A percentile compares a stretch with the other conserved stretches of the same genome.
These are phyloP conservation scores for Penicillium sumatraense DNA, from an alignment of 2,329 filamentous ascomycete genomes.

Conservation along the genomic window DNA sequence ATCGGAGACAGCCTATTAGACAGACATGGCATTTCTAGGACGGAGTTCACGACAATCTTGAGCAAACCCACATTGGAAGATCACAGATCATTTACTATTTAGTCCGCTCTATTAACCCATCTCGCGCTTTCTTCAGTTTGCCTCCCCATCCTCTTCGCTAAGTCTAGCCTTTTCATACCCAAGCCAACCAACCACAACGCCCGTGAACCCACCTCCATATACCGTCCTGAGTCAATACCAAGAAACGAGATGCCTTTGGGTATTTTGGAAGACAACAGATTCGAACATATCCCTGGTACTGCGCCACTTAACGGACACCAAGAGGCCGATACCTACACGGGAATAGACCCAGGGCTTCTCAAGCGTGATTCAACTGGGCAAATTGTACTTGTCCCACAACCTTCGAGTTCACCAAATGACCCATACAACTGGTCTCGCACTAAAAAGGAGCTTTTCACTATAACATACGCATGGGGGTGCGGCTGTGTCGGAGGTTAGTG, in stretches of 20 bases:
- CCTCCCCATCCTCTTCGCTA: too few species aligned
- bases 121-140: too few species aligned
- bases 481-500: slow-evolving; percentile 47
- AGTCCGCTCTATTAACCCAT: too few species aligned
- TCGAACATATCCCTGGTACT: slow-evolving; percentile 38
- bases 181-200: too few species aligned
- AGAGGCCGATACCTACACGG: slow-evolving; percentile 17
- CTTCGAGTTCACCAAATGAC: slow-evolving; percentile 30
- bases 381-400: slow-evolving; percentile 32
- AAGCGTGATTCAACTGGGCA: slow-evolving; percentile 37
- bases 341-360: slow-evolving; percentile 32
- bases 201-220: not conserved
- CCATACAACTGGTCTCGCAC: slow-evolving; percentile 31
- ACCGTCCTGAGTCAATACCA: not conserved
- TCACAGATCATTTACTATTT: too few species aligned
- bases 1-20: too few species aligned
- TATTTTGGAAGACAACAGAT: slow-evolving; percentile 33
- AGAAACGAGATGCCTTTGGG: slow-evolving; percentile 33
- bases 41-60: too few species aligned
- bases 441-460: slow-evolving; percentile 44
- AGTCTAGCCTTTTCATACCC: too few species aligned
- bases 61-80: too few species aligned
- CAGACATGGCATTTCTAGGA: too few species aligned
- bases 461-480: slow-evolving; percentile 45
- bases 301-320: slow-evolving; percentile 31